Conservation (phyloP, 2,329 filamentous ascomycete genomes). For the Chaetomiaceae sp. region DNA sequence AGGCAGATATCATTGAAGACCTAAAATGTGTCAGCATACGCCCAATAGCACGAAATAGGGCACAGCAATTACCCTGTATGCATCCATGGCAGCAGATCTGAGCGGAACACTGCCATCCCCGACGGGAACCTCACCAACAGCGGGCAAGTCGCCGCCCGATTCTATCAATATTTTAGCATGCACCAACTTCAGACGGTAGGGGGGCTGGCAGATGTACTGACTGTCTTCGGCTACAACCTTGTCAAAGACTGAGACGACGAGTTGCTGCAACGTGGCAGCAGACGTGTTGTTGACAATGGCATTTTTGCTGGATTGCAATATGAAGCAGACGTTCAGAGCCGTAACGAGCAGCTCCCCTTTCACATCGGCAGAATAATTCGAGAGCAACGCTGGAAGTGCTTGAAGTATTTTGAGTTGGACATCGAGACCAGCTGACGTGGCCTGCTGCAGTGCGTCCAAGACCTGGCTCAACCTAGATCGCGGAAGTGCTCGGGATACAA, state of each 20-base stretch:
- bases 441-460: constrained; percentile 81
- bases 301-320: constrained; percentile 86
- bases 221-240: constrained; percentile 81
- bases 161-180: constrained; percentile 30
- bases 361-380: constrained; percentile 82
- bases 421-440: constrained; percentile 74
- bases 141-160: constrained; percentile 47
- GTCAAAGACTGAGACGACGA: constrained; percentile 89
- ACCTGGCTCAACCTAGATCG: constrained; percentile 77
- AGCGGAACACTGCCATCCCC: constrained; percentile 63
- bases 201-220: constrained; percentile 44
- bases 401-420: constrained; percentile 95
- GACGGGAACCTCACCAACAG: constrained; percentile 63
- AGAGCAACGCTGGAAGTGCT: constrained; percentile 79
- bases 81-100: constrained; percentile 75
- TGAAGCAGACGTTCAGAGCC: constrained; percentile 84
- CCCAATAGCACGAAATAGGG: neutral
- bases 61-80: constrained; percentile 57
- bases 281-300: constrained; percentile 92
- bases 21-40: constrained; percentile 33
- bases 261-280: constrained; percentile 90
- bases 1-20: constrained; percentile 88
- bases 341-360: constrained; percentile 76
- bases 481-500: constrained; percentile 75
- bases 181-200: neutral